phyloP scores from a whole-genome alignment of 2,329 filamentous ascomycete species.

The Verticillium nubilum region DNA sequence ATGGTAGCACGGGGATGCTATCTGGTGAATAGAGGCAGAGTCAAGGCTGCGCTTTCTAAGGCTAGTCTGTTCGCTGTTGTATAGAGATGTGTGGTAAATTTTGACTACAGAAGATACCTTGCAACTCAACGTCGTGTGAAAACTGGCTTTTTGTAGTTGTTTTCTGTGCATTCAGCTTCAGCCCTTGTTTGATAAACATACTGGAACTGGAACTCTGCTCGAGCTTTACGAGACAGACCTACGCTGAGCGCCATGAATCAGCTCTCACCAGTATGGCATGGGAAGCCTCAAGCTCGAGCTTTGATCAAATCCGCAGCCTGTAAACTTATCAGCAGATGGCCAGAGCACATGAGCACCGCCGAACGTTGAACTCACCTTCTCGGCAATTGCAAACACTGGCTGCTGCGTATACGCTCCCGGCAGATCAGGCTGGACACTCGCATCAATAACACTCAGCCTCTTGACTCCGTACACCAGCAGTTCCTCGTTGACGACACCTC shows the following conservation, averaged over 20 bases:
- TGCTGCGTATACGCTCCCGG: conserved; percentile 14
- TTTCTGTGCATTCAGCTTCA: background rate
- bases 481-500: conserved; percentile 12
- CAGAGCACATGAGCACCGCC: background rate
- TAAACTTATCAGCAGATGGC: background rate
- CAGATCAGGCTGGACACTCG: conserved; percentile 12
- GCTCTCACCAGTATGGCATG: background rate
- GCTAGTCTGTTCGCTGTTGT: background rate
- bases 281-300: background rate
- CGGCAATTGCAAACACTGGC: conserved; percentile 10
- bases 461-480: conserved; percentile 10
- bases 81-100: background rate
- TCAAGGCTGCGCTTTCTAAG: background rate
- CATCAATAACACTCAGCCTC: conserved; percentile 10
- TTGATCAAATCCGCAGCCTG: conserved; percentile 4
- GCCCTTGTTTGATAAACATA: too few relatives aligned
- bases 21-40: background rate
- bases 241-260: background rate
- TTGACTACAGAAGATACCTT: background rate
- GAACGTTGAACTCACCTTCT: conserved; percentile 5
- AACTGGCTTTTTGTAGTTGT: background rate
- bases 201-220: too few relatives aligned
- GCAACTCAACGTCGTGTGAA: too few relatives aligned
- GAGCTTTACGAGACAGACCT: too few relatives aligned
- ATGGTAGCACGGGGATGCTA: background rate